Base-by-base conservation (phyloP, 2,329 filamentous ascomycete genomes). In the Arthroderma sp. region DNA sequence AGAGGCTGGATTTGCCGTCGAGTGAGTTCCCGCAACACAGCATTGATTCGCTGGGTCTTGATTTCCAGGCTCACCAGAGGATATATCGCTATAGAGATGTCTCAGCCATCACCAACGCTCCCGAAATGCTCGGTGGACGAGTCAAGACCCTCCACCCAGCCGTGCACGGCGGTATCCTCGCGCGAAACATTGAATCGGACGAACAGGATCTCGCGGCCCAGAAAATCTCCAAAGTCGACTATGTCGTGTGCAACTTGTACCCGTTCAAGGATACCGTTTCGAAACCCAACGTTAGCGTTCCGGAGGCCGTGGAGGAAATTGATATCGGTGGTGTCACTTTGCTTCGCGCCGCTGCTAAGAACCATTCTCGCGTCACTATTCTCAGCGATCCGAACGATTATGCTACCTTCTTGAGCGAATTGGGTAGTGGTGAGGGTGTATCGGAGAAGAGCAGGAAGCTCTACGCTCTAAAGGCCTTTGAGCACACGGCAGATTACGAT, bases 231-330 rank as follows among this genome's bases (percentile, higher is more conserved):
- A 94, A 94, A 71, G 86, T 94, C 48, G 86, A 94, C 75, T 94
- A 82, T 58, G 86, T 94, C 56, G 83, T 98, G 63, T 96, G 91
- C 82, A 98, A 98, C 71, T 77, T 98, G 45, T 96, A 98, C 68
- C 91, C 91, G 8, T 98, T 98, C 80, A 95, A 95, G 73, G 88
- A 96, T 64, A 98, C 91, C 30, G 81, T 98, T 56, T 83, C 87
- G 57, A 94, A 95, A 75, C 80, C 93, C 71, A 94, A 94, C 60
- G 91, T 98, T 58, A 96, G 89, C 50, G 85, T 98, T 51, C 80
- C 86, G 42, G 89, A 98, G 70, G 91, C 91, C 42, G 89, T 98
- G 34, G 91, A 98, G 70, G 91, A 98, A 72, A 94, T 98, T 58
- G 91, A 98, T 68, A 95, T 98, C 62, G 91, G 88, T 53, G 91